Evolutionary conservation across 371 early-diverging fungal species (phyloP), one percentile per base, ranked within the genome.

Genomic region (Coemansia sp.): DNA sequence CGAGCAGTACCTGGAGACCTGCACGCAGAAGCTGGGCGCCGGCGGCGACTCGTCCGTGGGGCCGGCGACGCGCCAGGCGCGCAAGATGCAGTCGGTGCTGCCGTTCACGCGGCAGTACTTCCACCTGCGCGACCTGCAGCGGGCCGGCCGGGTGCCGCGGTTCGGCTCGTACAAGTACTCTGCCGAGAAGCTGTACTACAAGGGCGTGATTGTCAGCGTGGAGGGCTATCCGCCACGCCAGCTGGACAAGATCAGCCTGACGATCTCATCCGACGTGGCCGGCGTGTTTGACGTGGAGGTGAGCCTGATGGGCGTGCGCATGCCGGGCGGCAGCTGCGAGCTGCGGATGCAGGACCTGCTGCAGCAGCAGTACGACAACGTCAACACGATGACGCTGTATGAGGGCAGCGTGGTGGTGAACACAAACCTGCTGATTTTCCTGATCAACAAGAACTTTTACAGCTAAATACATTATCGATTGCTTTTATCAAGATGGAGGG

Each of bases 161-260:
- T 99, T 95, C 78, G 99, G 99, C 4, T 94, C 95, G 40, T 98
- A 87, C 87, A 97, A 96, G 83, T 98, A 95, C 81, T 89, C 92
- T 14, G 98, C 98, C 10, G 91, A 91, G 62, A 88, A 90, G 61
- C 81, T 99, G 54, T 84, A 90, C 66, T 88, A 93, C 62, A 92
- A 94, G 71, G 97, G 99, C 51, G 93, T 99, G 5, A 71, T 99
- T 36, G 72, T 96, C 16, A 87, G 90, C 26, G 79, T 98, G 38
- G 89, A 88, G 49, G 91, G 87, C 39, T 85, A 90, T 51, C 82
- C 83, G 35, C 91, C 91, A 40, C 88, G 89, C 54, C 90, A 94
- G 80, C 90, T 91, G 77, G 92, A 91, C 65, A 88, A 90, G 62
- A 91, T 98, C 62, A 85, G 88, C 9, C 82, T 99, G 43, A 92